Percentiles rank a stretch among this genome's conserved stretches.
phyloP scores from a whole-genome alignment of 2,329 filamentous ascomycete genomes.

The Ophiostoma quercus region DNA sequence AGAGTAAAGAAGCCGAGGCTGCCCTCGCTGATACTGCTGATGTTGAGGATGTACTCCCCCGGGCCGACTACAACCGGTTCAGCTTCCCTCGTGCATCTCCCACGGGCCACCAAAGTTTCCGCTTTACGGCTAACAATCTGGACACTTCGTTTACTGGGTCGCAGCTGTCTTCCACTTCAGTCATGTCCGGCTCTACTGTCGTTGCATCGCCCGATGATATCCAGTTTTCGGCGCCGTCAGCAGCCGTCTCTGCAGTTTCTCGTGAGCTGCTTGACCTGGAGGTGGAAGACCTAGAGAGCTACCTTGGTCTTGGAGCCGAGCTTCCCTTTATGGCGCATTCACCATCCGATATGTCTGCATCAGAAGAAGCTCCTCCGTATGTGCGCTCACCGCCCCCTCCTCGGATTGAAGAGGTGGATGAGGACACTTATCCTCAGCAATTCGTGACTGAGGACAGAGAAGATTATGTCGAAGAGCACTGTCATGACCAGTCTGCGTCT shows the following conservation, averaged over 20 bases:
- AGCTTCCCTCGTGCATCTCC: neutral
- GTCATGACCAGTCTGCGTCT: constrained; percentile 33
- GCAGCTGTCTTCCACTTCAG: constrained; percentile 21
- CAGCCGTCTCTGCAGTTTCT: constrained; percentile 51
- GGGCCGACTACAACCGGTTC: neutral
- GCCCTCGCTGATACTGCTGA: neutral
- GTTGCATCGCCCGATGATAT: constrained; percentile 32
- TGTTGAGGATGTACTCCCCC: neutral
- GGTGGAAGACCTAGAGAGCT: constrained; percentile 38
- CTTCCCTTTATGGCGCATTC: constrained; percentile 13
- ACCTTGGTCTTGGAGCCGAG: constrained; percentile 24
- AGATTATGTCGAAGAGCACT: constrained; percentile 31
- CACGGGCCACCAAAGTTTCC: constrained; percentile 28
- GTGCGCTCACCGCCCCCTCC: constrained; percentile 21
- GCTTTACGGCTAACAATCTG: constrained; percentile 24
- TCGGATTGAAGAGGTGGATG: constrained; percentile 29
- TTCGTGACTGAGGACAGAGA: constrained; percentile 23
- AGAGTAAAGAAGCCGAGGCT: neutral
- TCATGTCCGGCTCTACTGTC: constrained; percentile 14
- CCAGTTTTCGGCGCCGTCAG: constrained; percentile 45
- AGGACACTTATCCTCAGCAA: constrained; percentile 29
- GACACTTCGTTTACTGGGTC: constrained; percentile 24
- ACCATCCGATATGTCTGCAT: constrained; percentile 14
- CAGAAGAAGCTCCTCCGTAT: neutral
- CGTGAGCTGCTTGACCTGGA: constrained; percentile 44